Evolutionary conservation across 768 basidiomycete genomes (phyloP).

Genomic region (Lanmaoa rubissima): DNA sequence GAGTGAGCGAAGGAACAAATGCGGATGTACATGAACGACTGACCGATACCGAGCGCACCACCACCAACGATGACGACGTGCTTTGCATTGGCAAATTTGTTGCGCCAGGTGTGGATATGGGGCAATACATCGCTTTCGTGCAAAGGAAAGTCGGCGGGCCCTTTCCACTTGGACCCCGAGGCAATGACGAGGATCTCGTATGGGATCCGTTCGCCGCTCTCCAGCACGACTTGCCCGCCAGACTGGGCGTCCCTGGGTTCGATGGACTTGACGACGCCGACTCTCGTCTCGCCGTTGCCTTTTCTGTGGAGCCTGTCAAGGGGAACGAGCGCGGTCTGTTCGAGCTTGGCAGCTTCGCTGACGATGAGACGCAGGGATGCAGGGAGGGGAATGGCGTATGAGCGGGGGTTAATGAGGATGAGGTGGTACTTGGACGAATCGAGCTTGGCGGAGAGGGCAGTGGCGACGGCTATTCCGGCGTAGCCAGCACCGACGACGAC

Average conservation of each 20-base stretch:
- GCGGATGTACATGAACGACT: conserved; percentile 1
- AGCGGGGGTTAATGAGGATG: conserved; percentile 51
- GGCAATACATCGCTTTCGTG: conserved; percentile 26
- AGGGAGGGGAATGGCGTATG: conserved; percentile 51
- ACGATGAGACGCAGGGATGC: conserved; percentile 54
- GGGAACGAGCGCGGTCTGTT: conserved; percentile 47
- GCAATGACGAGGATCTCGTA: conserved; percentile 61
- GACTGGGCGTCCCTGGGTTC: conserved; percentile 30
- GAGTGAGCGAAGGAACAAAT: background rate
- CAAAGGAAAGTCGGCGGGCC: conserved; percentile 46
- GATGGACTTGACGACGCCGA: conserved; percentile 41
- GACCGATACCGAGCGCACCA: conserved; percentile 54
- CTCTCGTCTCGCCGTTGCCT: conserved; percentile 40
- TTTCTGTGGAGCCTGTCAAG: conserved; percentile 49
- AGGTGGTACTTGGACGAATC: conserved; percentile 47
- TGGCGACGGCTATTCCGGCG: conserved; percentile 45
- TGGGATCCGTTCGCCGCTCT: conserved; percentile 45
- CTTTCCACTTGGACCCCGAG: conserved; percentile 55
- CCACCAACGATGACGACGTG: conserved; percentile 54
- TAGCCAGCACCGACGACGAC: conserved; percentile 57
- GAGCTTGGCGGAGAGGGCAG: conserved; percentile 49
- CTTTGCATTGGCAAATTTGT: conserved; percentile 33
- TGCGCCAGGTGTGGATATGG: conserved; percentile 33
- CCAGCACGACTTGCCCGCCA: conserved; percentile 51
- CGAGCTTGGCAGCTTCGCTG: conserved; percentile 32